These are phyloP conservation scores for Cyclospora cayetanensis DNA, from an alignment of 169 alveolate genomes.

Conservation along the genomic window DNA sequence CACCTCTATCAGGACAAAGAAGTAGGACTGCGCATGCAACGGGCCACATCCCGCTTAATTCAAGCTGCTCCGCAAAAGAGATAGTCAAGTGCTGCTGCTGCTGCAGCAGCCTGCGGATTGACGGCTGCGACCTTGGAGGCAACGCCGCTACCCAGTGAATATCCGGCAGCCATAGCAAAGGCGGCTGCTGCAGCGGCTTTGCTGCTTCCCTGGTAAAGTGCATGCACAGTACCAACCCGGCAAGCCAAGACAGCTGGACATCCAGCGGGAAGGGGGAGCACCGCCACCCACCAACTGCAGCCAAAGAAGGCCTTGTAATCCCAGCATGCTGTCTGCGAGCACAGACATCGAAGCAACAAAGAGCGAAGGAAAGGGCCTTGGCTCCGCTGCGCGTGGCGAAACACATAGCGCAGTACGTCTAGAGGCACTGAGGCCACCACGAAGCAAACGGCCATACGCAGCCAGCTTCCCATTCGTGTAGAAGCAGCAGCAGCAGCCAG, in stretches of 20 bases:
- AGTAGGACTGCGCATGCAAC: neutral
- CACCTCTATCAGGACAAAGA: neutral
- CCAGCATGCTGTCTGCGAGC: neutral
- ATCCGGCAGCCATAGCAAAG: neutral
- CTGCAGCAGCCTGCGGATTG: neutral
- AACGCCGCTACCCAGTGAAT: neutral
- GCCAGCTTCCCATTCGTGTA: too few relatives aligned
- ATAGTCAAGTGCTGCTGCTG: neutral
- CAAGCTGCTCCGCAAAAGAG: neutral
- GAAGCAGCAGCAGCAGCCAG: too few relatives aligned
- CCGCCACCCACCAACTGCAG: neutral
- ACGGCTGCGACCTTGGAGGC: neutral
- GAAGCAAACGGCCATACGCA: too few relatives aligned
- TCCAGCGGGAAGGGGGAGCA: neutral
- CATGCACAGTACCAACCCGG: neutral
- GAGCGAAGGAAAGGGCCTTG: neutral
- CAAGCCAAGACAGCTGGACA: neutral
- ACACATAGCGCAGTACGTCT: too few relatives aligned
- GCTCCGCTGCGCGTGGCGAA: too few relatives aligned
- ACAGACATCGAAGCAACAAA: neutral
- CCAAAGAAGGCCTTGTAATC: neutral
- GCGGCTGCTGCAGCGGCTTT: neutral
- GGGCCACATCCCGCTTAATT: neutral
- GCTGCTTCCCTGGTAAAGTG: neutral
- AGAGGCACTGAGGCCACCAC: too few relatives aligned